Base-by-base conservation (phyloP, 2,329 filamentous ascomycete species). In the Sarocladiaceae sp. region DNA sequence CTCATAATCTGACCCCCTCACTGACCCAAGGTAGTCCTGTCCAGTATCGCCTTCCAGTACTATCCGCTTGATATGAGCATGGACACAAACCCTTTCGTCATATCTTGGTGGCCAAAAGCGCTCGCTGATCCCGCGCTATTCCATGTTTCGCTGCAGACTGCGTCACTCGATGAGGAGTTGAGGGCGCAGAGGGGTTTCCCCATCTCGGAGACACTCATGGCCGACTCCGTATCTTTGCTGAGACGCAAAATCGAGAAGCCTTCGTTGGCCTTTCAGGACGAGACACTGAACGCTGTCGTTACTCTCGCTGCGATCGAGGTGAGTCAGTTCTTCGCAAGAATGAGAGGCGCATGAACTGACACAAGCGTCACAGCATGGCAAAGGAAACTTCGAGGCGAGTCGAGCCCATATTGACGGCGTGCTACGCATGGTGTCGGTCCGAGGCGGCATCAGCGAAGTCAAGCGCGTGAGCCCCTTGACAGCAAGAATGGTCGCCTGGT, bases 81-180 rank as follows among this genome's bases (percentile, higher is more conserved):
- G n/a, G 62, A 62, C 0, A 78, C 79, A 7, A 83, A 83, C 56
- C 79, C 79, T 0, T 83, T 83, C 54, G 64, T 83, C 17, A 65
- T 80, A 6, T 81, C 78, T 0, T 83, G 80, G 80, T 83, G 80
- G 79, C 80, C 80, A 0, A 66, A 78, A 1, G 78, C 79, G 1
- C 68, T 83, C 0, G 72, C 68, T 0, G 79, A 83, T 52, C 77
- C 79, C 0, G 77, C 77, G 4, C 58, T 83, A 1, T 83, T 83
- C 51, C 78, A 83, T 56, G 78, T 83, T 22, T 82, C 78, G 2
- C 66, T 83, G 12, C 79, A 82, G 58, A 82, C 79, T 4, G 79
- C 79, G 36, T 82, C 71, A 33, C 70, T 82, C 0, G 78, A 83
- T 53, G 72, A 80, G 26, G 79, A 83, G 57, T 54, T 76, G 11